Evolutionary conservation across 805 yeast genomes (phyloP), one percentile per base, ranked within the genome.

Genomic region (Candida insectorum): DNA sequence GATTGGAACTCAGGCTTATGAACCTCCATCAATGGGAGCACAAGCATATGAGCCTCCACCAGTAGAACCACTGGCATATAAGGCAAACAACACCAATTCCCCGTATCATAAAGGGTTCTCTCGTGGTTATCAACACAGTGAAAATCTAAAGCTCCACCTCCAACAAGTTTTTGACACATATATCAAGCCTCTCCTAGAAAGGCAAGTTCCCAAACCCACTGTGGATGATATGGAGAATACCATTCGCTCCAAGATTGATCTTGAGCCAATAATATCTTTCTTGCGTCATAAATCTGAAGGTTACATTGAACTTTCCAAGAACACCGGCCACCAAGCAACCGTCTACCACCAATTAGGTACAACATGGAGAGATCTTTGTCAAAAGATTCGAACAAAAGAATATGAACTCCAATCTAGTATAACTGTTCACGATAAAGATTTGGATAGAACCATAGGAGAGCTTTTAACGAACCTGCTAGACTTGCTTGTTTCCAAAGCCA

Each of bases 151-250:
- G 27, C 33, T 13, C 3, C 45, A 45, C 23, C 26, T 55, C 17
- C 21, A 28, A 2, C 34, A 37, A 3, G 33, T 43, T 9, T 39
- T 31, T 15, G 40, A 36, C 16, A 24, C 24, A 7, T 39, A 39
- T 19, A 35, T 42, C 27, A 39, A 39, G 27, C 46, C 46, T 7
- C 26, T 42, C n/a, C 16, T 42, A 10, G 46, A 39, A 14, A 28
- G 17, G 15, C 33, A 28, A 12, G 18, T 10, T n/a, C 17, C 12
- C 4, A 10, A 6, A 2, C 22, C 24, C 9, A 13, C 17, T 3
- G 48, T 61, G 5, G 69, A 63, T 33, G 70, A 65, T 37, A 31
- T 31, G 6, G 45, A 50, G 20, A 66, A 66, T 42, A 59, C 67
- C 2, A 52, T 66, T 6, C 41, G 43, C 0, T 49, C 52, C 15